A percentile compares a stretch with the other conserved stretches of the same genome.
Evolutionary conservation across 2,329 filamentous ascomycete genomes (phyloP).

Genomic region (Acarospora socialis): DNA sequence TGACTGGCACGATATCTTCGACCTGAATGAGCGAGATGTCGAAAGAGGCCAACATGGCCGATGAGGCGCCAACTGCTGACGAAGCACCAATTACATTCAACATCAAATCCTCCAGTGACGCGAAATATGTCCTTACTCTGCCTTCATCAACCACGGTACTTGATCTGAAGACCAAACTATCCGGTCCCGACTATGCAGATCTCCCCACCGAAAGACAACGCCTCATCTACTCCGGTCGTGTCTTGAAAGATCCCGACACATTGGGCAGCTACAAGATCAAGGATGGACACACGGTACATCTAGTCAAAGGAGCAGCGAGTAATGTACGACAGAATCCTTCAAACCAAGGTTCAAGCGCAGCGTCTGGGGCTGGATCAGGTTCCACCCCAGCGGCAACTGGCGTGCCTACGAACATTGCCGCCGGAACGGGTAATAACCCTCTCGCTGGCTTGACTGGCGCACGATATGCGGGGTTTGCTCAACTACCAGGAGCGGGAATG

Average conservation of each 20-base stretch:
- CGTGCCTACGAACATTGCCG: slow-evolving; percentile 34
- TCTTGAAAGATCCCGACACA: slow-evolving; percentile 88
- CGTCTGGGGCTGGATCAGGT: slow-evolving; percentile 20
- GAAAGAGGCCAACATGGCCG: slow-evolving; percentile 52
- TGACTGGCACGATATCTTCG: too few relatives aligned
- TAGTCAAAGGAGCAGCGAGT: slow-evolving; percentile 92
- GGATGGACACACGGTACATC: slow-evolving; percentile 84
- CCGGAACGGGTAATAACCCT: slow-evolving; percentile 61
- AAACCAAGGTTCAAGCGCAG: slow-evolving; percentile 30
- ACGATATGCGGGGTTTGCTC: slow-evolving; percentile 81
- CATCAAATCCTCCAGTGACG: slow-evolving; percentile 91
- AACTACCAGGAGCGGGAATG: slow-evolving; percentile 71
- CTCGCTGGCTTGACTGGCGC: slow-evolving; percentile 84
- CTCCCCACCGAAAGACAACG: slow-evolving; percentile 79
- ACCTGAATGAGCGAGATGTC: too few relatives aligned
- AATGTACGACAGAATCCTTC: slow-evolving; percentile 50
- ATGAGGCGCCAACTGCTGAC: slow-evolving; percentile 42
- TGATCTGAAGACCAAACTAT: slow-evolving; percentile 82
- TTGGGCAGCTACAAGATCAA: slow-evolving; percentile 87
- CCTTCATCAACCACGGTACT: slow-evolving; percentile 59
- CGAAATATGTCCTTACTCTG: slow-evolving; percentile 71
- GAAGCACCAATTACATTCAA: slow-evolving; percentile 84
- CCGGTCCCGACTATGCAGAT: slow-evolving; percentile 67
- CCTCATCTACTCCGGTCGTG: slow-evolving; percentile 91
- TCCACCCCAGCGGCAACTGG: slow-evolving; percentile 19